A percentile compares a stretch with the other conserved stretches of the same genome.
These are phyloP conservation scores for Teratosphaeria gauchensis DNA, from an alignment of 2,329 filamentous ascomycete species.

Conservation along the genomic window DNA sequence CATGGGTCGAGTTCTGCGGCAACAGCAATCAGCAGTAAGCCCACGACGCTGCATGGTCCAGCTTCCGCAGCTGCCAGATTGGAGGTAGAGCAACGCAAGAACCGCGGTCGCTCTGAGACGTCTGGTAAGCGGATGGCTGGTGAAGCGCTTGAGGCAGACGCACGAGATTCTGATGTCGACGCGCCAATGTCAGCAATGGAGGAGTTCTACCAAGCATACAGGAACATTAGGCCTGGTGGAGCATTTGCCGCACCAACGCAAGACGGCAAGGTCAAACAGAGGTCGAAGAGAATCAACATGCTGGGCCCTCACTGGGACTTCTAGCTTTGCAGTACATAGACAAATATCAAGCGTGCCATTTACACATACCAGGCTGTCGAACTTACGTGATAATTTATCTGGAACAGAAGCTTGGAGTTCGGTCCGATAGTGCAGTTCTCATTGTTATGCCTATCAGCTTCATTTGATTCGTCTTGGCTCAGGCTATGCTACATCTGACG, in stretches of 20 bases:
- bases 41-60: no score
- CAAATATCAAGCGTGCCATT: neutral
- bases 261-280: neutral
- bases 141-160: neutral
- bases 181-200: neutral
- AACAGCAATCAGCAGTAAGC: neutral
- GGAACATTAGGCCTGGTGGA: constrained; percentile 1
- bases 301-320: neutral
- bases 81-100: neutral
- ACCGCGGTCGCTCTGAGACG: neutral
- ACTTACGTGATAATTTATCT: no score
- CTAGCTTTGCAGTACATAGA: neutral
- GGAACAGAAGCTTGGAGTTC: no score
- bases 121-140: neutral
- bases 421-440: neutral
- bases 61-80: neutral
- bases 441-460: neutral
- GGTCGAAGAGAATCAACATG: neutral
- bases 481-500: constrained; percentile 26
- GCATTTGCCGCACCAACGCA: neutral
- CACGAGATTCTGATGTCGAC: neutral
- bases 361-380: no score
- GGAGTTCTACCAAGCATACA: constrained; percentile 1
- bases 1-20: neutral
- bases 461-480: constrained; percentile 23